Base-by-base conservation (phyloP, 2,329 filamentous ascomycete genomes). In the Fusarium denticulatum region DNA sequence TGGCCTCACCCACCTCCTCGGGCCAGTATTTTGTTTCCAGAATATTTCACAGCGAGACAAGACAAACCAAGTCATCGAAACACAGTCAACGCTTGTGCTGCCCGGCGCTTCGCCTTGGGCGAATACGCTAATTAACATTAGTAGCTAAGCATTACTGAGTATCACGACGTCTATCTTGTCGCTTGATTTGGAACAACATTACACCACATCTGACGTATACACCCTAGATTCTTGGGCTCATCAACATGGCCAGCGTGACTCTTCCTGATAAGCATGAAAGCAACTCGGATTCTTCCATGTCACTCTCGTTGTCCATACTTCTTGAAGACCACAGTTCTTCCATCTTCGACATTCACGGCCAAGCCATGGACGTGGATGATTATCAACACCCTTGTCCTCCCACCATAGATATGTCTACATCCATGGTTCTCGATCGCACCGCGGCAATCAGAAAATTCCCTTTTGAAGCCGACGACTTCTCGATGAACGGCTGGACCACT, bases 401-500 rank as follows among this genome's bases (percentile, higher is more conserved):
- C 16, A 42, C 49, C n/a, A 56, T 69, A n/a, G 55, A 58, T 24
- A 58, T 67, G 26, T 59, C 61, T 16, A 50, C 62, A 32, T 69
- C 67, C n/a, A 62, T 64, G 40, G 37, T 60, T 10, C 57, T 69
- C 24, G 71, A 73, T 26, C 32, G 49, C 40, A 60, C 67, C 24
- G 24, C 70, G 26, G 49, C 67, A 20, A 30, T 72, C 36, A 49
- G 43, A 42, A 56, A 49, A 22, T 40, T 36, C 15, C 46, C 50
- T 12, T 30, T 39, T 24, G 46, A 74, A 36, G 60, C 47, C 37
- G 59, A 72, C 36, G 59, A 67, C n/a, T 63, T 67, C 32, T 67
- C 60, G 22, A 60, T 69, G 36, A 55, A 55, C 49, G 72, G 55
- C 37, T 72, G 71, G 71, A 72, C 71, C n/a, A 64, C 56, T 39